These are phyloP conservation scores for Penicillium samsonianum DNA, from an alignment of 495 filamentous ascomycete genomes.

Conservation along the genomic window DNA sequence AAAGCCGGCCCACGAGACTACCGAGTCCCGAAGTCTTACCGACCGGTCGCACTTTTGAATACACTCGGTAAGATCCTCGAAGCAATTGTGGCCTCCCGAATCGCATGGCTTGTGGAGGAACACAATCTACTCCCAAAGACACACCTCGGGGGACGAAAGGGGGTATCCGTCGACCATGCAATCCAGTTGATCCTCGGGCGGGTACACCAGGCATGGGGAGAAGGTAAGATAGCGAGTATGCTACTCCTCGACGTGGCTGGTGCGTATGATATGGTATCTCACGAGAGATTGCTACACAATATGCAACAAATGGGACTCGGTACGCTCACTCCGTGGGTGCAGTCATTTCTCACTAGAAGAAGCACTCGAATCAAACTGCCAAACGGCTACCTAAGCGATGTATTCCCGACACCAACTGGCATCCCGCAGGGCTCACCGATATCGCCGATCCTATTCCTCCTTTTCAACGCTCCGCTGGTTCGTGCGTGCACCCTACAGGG, in stretches of 20 bases:
- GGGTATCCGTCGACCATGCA: conserved; percentile 22
- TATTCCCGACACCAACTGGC: neutral
- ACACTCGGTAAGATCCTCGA: conserved; percentile 32
- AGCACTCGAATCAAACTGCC: conserved; percentile 8
- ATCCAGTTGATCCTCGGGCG: conserved; percentile 22
- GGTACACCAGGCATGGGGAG: conserved; percentile 24
- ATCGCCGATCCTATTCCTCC: neutral
- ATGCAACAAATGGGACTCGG: no score
- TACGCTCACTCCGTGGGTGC: no score
- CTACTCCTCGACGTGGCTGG: conserved; percentile 28
- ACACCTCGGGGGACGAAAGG: conserved; percentile 20
- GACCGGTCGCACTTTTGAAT: conserved; percentile 31
- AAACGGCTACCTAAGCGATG: neutral
- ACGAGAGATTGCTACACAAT: no score
- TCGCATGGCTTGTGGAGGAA: conserved; percentile 16
- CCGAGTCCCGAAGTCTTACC: conserved; percentile 21
- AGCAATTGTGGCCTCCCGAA: conserved; percentile 16
- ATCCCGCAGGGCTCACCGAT: conserved; percentile 6
- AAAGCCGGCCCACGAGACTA: conserved; percentile 28
- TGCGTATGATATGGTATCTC: conserved; percentile 34
- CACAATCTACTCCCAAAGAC: no score
- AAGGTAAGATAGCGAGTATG: conserved; percentile 4
- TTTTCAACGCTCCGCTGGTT: neutral
- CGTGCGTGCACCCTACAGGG: neutral
- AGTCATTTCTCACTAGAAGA: neutral